A percentile compares a stretch with the other conserved stretches of the same genome.
These are phyloP conservation scores for Euptelea pleiosperma DNA, from an alignment of 164 flowering plant species.

Conservation along the genomic window DNA sequence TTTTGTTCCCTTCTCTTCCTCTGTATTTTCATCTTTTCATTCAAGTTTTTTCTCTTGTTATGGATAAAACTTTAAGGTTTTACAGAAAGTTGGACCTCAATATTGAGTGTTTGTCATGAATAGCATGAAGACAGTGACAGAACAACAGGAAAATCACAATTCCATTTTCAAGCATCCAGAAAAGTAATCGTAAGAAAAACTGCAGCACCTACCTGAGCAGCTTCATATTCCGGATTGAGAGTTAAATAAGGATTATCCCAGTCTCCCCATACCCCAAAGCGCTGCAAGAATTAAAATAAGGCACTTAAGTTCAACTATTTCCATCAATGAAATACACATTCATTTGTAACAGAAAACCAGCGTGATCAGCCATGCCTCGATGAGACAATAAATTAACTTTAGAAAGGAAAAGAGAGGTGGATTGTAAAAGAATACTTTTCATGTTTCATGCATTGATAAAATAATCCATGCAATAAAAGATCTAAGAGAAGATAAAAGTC, in stretches of 20 bases:
- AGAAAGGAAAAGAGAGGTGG: neutral
- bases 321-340: slow-evolving; percentile 1
- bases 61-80: too few species aligned
- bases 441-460: neutral
- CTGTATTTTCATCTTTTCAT: too few species aligned
- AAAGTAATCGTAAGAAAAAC: neutral
- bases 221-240: slow-evolving; percentile 92
- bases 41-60: too few species aligned
- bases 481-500: slow-evolving; percentile 9
- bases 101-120: too few species aligned
- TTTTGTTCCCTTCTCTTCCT: too few species aligned
- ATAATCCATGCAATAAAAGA: neutral
- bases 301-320: neutral
- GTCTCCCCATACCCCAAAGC: slow-evolving; percentile 96
- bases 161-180: neutral
- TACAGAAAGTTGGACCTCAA: too few species aligned
- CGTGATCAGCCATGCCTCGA: neutral
- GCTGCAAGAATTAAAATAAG: slow-evolving; percentile 45
- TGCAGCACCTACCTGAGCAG: slow-evolving; percentile 70
- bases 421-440: neutral
- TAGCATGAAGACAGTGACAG: neutral
- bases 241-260: slow-evolving; percentile 91
- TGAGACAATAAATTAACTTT: neutral
- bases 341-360: neutral
- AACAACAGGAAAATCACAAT: neutral